These are phyloP conservation scores for Pseudogymnoascus sp. DNA, from an alignment of 2,329 filamentous ascomycete genomes.

Conservation along the genomic window DNA sequence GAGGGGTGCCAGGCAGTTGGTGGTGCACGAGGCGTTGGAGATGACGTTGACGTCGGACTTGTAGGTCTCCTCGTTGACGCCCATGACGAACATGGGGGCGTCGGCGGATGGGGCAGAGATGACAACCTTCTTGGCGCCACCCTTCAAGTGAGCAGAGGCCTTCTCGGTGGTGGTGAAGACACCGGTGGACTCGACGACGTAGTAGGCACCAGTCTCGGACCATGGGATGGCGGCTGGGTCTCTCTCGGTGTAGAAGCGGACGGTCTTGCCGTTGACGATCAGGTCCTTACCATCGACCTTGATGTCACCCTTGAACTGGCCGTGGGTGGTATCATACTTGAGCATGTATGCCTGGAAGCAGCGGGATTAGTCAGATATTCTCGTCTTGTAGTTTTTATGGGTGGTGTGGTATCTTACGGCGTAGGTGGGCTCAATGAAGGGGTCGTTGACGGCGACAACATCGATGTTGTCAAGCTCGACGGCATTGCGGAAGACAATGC, in stretches of 20 bases:
- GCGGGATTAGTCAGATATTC: conserved; percentile 13
- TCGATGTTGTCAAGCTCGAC: conserved; percentile 83
- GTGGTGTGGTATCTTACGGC: conserved; percentile 56
- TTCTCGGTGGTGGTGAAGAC: conserved; percentile 99
- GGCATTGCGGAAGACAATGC: conserved; percentile 98
- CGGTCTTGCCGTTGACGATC: conserved; percentile 84
- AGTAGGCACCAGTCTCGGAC: conserved; percentile 77
- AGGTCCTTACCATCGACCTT: conserved; percentile 61
- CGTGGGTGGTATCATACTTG: conserved; percentile 98
- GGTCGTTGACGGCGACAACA: conserved; percentile 96
- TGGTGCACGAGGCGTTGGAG: conserved; percentile 99
- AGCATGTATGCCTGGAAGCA: conserved; percentile 85
- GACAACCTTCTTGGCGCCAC: conserved; percentile 96
- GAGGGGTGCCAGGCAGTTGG: conserved; percentile 98
- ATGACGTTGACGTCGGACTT: conserved; percentile 84
- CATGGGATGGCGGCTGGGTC: conserved; percentile 88
- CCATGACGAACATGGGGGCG: conserved; percentile 99
- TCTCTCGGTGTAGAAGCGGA: conserved; percentile 90
- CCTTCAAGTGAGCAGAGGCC: conserved; percentile 87
- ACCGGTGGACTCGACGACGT: conserved; percentile 96
- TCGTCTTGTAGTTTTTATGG: background rate
- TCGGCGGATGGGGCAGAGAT: conserved; percentile 89
- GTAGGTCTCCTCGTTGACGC: conserved; percentile 94
- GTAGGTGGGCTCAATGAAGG: conserved; percentile 97
- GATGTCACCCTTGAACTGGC: conserved; percentile 89